phyloP scores from a whole-genome alignment of 768 basidiomycete species.

The Gelatoporia subvermispora region DNA sequence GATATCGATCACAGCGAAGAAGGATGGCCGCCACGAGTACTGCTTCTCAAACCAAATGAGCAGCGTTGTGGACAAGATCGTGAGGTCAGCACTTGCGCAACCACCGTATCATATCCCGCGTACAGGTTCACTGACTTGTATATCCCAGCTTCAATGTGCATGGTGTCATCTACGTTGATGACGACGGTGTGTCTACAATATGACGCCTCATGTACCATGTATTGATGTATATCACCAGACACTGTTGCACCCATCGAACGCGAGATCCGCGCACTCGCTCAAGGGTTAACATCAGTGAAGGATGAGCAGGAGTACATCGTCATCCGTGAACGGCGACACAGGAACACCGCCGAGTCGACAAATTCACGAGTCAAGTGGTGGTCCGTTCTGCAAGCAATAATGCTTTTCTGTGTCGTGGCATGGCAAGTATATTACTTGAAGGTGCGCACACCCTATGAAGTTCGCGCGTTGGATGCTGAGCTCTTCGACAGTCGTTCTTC shows the following conservation, averaged over 20 bases:
- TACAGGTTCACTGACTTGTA: background rate
- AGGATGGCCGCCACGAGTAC: constrained; percentile 86
- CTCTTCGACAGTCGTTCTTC: constrained; percentile 64
- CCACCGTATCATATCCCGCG: background rate
- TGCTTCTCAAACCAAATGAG: constrained; percentile 99
- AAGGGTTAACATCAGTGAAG: constrained; percentile 83
- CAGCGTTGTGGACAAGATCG: constrained; percentile 89
- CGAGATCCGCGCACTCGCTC: constrained; percentile 83
- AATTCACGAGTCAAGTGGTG: constrained; percentile 99
- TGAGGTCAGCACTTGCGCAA: constrained; percentile 59
- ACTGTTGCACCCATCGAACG: constrained; percentile 93
- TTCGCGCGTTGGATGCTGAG: constrained; percentile 6
- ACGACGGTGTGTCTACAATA: constrained; percentile 62
- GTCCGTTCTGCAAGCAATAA: constrained; percentile 86
- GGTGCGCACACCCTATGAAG: constrained; percentile 34
- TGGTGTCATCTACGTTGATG: constrained; percentile 89
- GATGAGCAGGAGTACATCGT: constrained; percentile 99
- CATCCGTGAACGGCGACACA: constrained; percentile 85
- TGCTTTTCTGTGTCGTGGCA: constrained; percentile 84
- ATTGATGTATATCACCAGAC: constrained; percentile 39
- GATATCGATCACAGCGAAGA: constrained; percentile 78
- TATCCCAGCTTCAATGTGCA: constrained; percentile 81
- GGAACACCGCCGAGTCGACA: constrained; percentile 91
- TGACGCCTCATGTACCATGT: background rate
- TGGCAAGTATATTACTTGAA: constrained; percentile 99